Conservation (phyloP, 2,329 filamentous ascomycete species). For the Pseudogymnoascus pannorum region DNA sequence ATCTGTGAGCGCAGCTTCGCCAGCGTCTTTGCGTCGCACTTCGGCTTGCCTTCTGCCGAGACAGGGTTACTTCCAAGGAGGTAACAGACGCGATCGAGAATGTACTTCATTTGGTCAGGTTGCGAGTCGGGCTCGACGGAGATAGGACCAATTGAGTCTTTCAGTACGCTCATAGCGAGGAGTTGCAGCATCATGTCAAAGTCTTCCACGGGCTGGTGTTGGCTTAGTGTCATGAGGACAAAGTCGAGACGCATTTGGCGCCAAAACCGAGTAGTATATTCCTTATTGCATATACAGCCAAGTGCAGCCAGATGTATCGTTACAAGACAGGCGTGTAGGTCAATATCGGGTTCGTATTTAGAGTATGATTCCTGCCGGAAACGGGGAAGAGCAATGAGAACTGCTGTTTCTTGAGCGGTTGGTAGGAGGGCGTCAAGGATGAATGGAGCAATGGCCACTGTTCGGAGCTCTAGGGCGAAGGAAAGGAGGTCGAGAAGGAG, state of each 20-base stretch:
- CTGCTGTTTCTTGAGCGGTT: conserved; percentile 49
- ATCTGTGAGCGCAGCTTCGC: conserved; percentile 28
- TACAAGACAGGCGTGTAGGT: conserved; percentile 56
- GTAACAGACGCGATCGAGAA: conserved; percentile 33
- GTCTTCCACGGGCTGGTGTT: conserved; percentile 56
- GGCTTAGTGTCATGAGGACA: conserved; percentile 58
- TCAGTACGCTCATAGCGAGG: conserved; percentile 57
- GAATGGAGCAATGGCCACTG: conserved; percentile 48
- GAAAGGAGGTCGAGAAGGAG: conserved; percentile 58
- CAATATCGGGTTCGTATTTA: conserved; percentile 48
- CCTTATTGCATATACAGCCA: conserved; percentile 43
- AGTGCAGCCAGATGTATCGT: conserved; percentile 58
- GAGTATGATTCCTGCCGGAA: conserved; percentile 36
- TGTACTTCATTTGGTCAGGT: conserved; percentile 34
- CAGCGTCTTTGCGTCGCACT: conserved; percentile 20
- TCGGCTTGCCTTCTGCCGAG: conserved; percentile 20
- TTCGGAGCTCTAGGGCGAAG: conserved; percentile 57
- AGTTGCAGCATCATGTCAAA: conserved; percentile 59
- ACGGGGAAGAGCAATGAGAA: conserved; percentile 41
- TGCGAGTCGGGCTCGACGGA: conserved; percentile 35
- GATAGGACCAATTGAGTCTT: conserved; percentile 60
- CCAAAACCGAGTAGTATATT: conserved; percentile 40
- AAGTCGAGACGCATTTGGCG: conserved; percentile 57
- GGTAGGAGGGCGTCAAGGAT: conserved; percentile 52
- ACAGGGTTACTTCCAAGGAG: conserved; percentile 38